phyloP scores from a whole-genome alignment of 2,329 filamentous ascomycete genomes.

The Pyrenophora tritici-repentis region DNA sequence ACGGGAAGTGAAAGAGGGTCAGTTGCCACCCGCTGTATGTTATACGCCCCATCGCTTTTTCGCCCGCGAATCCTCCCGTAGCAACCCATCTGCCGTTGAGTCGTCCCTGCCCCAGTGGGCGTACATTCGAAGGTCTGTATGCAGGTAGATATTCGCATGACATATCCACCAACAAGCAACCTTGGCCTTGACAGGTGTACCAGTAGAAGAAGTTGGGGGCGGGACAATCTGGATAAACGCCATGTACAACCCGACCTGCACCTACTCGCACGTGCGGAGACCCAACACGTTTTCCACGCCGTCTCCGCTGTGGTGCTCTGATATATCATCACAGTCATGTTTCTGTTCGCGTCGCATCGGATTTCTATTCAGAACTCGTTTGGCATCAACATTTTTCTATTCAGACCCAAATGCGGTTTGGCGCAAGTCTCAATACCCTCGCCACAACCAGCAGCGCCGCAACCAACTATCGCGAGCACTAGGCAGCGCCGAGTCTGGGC shows the following conservation, averaged over 20 bases:
- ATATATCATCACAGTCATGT: slow-evolving; percentile 16
- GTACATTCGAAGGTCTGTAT: background rate
- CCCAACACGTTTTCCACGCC: background rate
- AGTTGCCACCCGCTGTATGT: background rate
- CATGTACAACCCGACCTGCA: slow-evolving; percentile 4
- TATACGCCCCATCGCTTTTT: background rate
- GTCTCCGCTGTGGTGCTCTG: background rate
- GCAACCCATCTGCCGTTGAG: background rate
- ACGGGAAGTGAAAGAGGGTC: background rate
- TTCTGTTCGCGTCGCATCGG: slow-evolving; percentile 7
- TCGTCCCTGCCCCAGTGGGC: background rate
- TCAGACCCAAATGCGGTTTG: slow-evolving; percentile 40
- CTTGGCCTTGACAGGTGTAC: background rate
- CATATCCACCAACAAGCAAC: no score
- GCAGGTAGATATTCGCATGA: background rate
- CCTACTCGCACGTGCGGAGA: background rate
- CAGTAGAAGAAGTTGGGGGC: background rate
- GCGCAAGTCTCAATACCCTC: slow-evolving; percentile 22
- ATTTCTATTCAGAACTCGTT: slow-evolving; percentile 30
- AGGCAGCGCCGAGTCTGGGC: slow-evolving; percentile 1
- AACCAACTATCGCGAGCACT: background rate
- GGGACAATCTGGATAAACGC: slow-evolving; percentile 3
- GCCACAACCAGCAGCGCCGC: slow-evolving; percentile 11
- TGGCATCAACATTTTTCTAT: slow-evolving; percentile 29
- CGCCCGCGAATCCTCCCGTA: background rate